Conservation (phyloP, 164 flowering plant genomes). For the Umbilicus rupestris region DNA sequence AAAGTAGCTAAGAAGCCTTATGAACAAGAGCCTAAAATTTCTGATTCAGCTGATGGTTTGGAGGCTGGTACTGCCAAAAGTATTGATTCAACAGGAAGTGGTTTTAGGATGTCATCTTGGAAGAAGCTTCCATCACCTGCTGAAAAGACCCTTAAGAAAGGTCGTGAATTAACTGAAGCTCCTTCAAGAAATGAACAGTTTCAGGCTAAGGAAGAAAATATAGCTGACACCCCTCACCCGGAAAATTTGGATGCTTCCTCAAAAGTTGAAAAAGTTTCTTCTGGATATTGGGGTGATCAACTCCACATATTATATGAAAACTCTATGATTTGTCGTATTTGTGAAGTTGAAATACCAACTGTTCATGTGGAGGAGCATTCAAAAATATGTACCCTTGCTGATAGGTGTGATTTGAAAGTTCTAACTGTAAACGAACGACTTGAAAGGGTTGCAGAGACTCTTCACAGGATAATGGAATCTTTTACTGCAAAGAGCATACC, state of each 20-base stretch:
- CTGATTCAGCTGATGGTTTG: conserved; percentile 22
- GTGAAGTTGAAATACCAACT: conserved; percentile 92
- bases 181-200: conserved; percentile 20
- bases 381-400: conserved; percentile 85
- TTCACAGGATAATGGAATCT: conserved; percentile 67
- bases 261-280: conserved; percentile 23
- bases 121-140: conserved; percentile 80
- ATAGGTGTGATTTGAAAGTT: conserved; percentile 91
- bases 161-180: conserved; percentile 26
- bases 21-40: neutral
- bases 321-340: conserved; percentile 87
- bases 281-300: conserved; percentile 45
- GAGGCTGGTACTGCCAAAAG: conserved; percentile 64
- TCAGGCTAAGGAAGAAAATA: conserved; percentile 22
- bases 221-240: conserved; percentile 13
- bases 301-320: conserved; percentile 41
- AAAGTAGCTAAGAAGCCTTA: neutral
- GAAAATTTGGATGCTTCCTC: conserved; percentile 30
- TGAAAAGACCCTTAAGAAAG: conserved; percentile 50
- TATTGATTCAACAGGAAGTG: conserved; percentile 49
- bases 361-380: conserved; percentile 92
- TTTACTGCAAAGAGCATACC: conserved; percentile 64
- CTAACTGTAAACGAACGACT: conserved; percentile 75
- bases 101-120: conserved; percentile 89
- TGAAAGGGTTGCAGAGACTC: conserved; percentile 80